These are phyloP conservation scores for Talaromyces adpressus DNA, from an alignment of 495 filamentous ascomycete genomes.

Conservation along the genomic window DNA sequence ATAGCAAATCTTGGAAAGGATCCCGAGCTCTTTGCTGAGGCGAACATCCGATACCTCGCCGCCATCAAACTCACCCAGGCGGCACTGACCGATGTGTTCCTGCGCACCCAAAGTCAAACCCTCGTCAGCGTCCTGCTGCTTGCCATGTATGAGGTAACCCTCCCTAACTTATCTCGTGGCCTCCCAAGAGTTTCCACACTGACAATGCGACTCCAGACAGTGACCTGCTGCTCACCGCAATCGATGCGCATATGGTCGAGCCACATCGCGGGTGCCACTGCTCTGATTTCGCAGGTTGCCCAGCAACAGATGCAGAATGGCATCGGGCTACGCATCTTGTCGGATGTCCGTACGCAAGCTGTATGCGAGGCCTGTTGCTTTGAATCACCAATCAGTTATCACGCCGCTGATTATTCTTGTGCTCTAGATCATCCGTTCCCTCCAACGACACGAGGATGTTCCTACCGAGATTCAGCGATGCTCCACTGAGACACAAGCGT, in stretches of 20 bases:
- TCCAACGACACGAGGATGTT: neutral
- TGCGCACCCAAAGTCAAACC: neutral
- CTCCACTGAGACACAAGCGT: neutral
- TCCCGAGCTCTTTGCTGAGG: neutral
- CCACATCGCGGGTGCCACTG: neutral
- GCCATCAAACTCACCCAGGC: neutral
- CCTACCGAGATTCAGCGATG: neutral
- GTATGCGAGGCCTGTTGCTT: neutral
- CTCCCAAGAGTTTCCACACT: neutral
- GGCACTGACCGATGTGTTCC: neutral
- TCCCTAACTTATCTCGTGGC: neutral
- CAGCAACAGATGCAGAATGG: neutral
- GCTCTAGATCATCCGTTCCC: neutral
- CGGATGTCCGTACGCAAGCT: neutral
- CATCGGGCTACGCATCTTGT: neutral
- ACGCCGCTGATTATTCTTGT: neutral
- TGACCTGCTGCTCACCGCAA: neutral
- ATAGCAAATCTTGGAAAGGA: neutral
- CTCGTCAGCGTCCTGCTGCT: neutral
- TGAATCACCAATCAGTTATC: neutral
- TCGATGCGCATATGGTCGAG: neutral
- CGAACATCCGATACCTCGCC: neutral
- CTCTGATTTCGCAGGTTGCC: neutral
- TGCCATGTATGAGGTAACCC: constrained; percentile 1
- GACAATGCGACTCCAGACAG: neutral